Evolutionary conservation across 345 rosid genomes (phyloP).

Genomic region (Durio zibethinus): DNA sequence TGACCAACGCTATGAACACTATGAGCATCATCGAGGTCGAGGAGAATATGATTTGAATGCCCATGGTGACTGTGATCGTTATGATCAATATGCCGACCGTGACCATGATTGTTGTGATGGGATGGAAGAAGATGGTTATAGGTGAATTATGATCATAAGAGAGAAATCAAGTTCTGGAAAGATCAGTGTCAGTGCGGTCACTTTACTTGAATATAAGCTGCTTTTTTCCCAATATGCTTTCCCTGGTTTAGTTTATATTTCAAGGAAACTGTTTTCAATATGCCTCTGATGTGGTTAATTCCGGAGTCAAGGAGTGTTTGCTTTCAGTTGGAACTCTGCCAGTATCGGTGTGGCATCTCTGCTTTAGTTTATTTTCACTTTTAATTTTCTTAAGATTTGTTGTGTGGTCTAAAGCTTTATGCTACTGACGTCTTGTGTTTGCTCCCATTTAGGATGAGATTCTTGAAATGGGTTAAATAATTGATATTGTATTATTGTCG

Average conservation of each 20-base stretch:
- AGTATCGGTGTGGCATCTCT: not conserved
- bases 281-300: not conserved
- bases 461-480: not conserved
- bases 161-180: conserved; percentile 17
- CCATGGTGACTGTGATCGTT: conserved; percentile 57
- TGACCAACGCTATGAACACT: conserved; percentile 47
- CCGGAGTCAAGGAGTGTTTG: not conserved
- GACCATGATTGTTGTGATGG: conserved; percentile 55
- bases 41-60: conserved; percentile 32
- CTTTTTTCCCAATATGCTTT: not conserved
- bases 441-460: not conserved
- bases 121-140: conserved; percentile 58
- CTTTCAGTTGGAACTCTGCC: not conserved
- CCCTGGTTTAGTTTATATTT: not conserved
- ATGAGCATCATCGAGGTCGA: conserved; percentile 49
- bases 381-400: not conserved
- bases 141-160: conserved; percentile 39
- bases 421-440: not conserved
- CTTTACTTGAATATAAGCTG: conserved; percentile 7
- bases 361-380: not conserved
- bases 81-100: conserved; percentile 54
- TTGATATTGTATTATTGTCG: not conserved
- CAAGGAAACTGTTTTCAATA: not conserved
- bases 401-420: not conserved
- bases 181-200: conserved; percentile 33